Base-by-base conservation (phyloP, 345 rosid genomes). In the Mercurialis annua region DNA sequence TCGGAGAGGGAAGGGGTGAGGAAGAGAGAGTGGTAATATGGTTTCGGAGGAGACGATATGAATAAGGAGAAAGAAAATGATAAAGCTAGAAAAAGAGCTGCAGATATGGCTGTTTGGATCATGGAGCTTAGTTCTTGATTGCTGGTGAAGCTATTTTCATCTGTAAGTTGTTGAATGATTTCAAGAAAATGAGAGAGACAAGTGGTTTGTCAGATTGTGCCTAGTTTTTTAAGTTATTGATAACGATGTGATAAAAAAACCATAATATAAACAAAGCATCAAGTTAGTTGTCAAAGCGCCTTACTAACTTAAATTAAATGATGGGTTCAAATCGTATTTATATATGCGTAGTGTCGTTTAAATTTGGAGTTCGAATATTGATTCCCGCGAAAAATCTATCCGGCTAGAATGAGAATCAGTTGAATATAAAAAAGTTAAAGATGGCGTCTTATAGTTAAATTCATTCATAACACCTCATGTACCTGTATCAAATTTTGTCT, bases 1-100 rank as follows among this genome's bases (percentile, higher is more conserved):
- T 86, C 84, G 29, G 91, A 71, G n/a, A 87, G 74, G 66, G 87
- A 68, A 61, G 63, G 1, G 50, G 96, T 87, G 71, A 86, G 24
- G 76, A 59, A 89, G 64, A 84, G 88, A 10, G 78, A 38, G 69
- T 84, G 92, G 36, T 83, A 83, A 73, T 74, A 74, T 8, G 87
- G 71, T 71, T 85, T 83, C 23, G 89, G 83, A 4, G 78, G 55
- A n/a, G 82, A 51, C 26, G 77, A 56, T 29, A 75, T 76, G 77
- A 70, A 62, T 51, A 71, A 23, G 75, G 75, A 53, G 92, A 75
- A 26, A 69, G 76, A 73, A 59, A 81, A 59, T 69, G 85, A 76
- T 38, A 76, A 27, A 72, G 77, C 76, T 3, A 84, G 38, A 69
- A 87, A 64, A 49, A 73, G 20, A 18, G 72, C 57, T 6, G 69